These are phyloP conservation scores for Neoarthrinium moseri DNA, from an alignment of 2,329 filamentous ascomycete species.

Conservation along the genomic window DNA sequence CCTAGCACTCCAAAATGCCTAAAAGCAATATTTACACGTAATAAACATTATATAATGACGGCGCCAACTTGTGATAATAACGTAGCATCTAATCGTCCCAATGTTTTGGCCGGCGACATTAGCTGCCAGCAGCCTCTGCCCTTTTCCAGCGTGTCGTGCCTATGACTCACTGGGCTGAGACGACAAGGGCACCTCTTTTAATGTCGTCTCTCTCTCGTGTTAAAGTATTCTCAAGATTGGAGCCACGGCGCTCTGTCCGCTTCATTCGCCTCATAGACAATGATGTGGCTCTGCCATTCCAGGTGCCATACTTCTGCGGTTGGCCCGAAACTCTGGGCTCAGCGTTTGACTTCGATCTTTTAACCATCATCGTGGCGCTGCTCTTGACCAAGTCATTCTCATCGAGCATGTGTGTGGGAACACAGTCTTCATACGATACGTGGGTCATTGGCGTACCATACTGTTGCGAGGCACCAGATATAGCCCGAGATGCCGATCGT, in stretches of 20 bases:
- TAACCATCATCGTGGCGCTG: constrained; percentile 4
- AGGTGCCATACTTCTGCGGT: constrained; percentile 16
- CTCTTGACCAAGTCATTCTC: constrained; percentile 16
- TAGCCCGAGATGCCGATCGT: constrained; percentile 10
- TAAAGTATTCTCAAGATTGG: constrained; percentile 17
- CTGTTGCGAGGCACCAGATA: constrained; percentile 13
- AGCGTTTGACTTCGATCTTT: constrained; percentile 5
- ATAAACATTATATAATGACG: no score
- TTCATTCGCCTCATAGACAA: constrained; percentile 15
- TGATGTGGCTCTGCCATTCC: constrained; percentile 16
- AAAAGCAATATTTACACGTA: no score
- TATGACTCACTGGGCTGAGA: no score
- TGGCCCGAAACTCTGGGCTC: background rate
- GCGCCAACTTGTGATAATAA: no score
- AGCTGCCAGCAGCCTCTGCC: no score
- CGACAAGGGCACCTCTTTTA: no score
- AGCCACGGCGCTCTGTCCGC: constrained; percentile 17
- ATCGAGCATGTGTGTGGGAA: constrained; percentile 24
- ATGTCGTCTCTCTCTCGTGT: constrained; percentile 9
- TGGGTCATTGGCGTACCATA: constrained; percentile 15
- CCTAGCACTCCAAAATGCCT: no score
- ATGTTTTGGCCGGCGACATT: no score
- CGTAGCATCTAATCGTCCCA: no score
- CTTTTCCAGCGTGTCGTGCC: no score
- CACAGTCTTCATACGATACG: constrained; percentile 24